These are phyloP conservation scores for Tylopilus cervinicoccineus DNA, from an alignment of 768 basidiomycete species.

Conservation along the genomic window DNA sequence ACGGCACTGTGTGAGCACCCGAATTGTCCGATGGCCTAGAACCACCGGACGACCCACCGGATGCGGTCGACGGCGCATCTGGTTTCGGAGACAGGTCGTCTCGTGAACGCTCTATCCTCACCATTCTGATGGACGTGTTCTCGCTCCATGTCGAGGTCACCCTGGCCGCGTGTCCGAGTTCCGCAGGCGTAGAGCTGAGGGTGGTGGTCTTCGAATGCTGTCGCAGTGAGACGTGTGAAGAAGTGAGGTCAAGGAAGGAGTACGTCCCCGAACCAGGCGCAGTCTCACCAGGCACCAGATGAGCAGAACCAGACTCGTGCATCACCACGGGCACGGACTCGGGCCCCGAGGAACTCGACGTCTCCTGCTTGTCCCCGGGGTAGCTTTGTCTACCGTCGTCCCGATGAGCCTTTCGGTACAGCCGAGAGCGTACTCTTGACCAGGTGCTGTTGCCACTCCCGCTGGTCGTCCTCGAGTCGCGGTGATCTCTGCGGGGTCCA, in stretches of 20 bases:
- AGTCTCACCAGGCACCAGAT: slow-evolving; percentile 19
- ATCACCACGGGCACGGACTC: slow-evolving; percentile 31
- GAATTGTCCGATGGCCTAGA: slow-evolving; percentile 28
- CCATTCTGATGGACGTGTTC: slow-evolving; percentile 15
- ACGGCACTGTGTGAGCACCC: slow-evolving; percentile 12
- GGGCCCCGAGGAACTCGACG: slow-evolving; percentile 22
- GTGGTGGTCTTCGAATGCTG: slow-evolving; percentile 26
- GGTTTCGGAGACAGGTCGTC: slow-evolving; percentile 20
- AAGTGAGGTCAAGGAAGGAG: slow-evolving; percentile 30
- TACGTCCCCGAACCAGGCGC: slow-evolving; percentile 30
- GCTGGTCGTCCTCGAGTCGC: slow-evolving; percentile 21
- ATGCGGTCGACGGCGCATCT: slow-evolving; percentile 32
- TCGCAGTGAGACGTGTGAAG: slow-evolving; percentile 24
- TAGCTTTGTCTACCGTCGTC: slow-evolving; percentile 26
- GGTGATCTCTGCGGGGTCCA: slow-evolving; percentile 12
- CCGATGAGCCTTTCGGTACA: slow-evolving; percentile 29
- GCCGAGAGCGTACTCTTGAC: slow-evolving; percentile 29
- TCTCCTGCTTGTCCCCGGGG: slow-evolving; percentile 16
- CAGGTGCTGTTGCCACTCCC: slow-evolving; percentile 26
- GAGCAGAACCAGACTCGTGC: slow-evolving; percentile 19
- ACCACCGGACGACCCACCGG: slow-evolving; percentile 27
- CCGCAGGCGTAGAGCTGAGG: slow-evolving; percentile 25
- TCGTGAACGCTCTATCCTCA: slow-evolving; percentile 18
- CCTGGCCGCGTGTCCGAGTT: slow-evolving; percentile 19
- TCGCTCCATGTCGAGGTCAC: slow-evolving; percentile 16